Base-by-base conservation (phyloP, 176 grass and related monocot genomes). In the Carex cristatella region DNA sequence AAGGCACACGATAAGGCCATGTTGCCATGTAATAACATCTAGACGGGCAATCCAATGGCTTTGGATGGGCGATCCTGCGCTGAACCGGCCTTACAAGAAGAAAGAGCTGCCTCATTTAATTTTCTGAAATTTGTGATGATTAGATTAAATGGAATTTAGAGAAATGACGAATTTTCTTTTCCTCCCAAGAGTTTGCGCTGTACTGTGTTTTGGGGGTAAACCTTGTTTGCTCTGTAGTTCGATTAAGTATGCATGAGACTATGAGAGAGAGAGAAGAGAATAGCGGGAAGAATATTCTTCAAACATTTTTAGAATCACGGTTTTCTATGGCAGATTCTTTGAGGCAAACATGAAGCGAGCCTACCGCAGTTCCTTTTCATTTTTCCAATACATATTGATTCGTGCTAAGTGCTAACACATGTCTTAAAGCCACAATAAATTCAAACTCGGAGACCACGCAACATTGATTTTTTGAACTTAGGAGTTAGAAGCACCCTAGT, bases 1-100 rank as follows among this genome's bases (percentile, higher is more conserved):
- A 65, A 7, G 92, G 92, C 0, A 83, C 82, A 35, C 59, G 86
- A 51, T 89, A 19, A 57, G 92, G 92, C 89, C 82, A 91, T 3
- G 28, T 60, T 13, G 78, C 7, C 42, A 58, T 57, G 53, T 79
- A 55, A 79, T 33, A 57, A 33, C 74, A 33, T 7, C 74, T 1
- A 1, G 49, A 12, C 1, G 78, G 35, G 14, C 19, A 18, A 80
- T 80, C 56, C 56, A 62, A 62, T 9, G 14, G 54, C 78, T 80
- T 80, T 38, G 23, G 35, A 80, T 15, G 3, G 3, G 31, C 31
- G 1, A 80, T 62, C 30, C 31, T 61, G 14, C 32, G 78, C 28
- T 60, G 56, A 61, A 40, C 54, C 30, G 55, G 78, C 32, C 78
- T 80, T n/a, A 38, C 31, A 19, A 80, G 48, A 57, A 59, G 78